Percentiles rank a stretch among this genome's conserved stretches.
phyloP scores from a whole-genome alignment of 805 yeast species.

The Hanseniaspora mollemarum region DNA sequence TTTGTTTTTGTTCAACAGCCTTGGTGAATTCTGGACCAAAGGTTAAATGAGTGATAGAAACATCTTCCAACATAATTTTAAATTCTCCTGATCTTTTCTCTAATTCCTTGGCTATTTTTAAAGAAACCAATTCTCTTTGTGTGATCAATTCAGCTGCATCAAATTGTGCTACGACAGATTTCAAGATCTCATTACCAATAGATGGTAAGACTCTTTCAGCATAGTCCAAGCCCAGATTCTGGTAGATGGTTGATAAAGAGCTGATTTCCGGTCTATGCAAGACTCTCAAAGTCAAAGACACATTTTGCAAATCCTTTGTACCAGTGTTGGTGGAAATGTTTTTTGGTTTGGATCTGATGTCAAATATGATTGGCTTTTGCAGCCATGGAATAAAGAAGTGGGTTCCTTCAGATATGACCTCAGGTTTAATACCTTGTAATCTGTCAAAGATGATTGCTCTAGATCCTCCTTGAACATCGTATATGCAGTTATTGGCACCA shows the following conservation, averaged over 20 bases:
- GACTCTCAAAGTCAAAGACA: slow-evolving; percentile 81
- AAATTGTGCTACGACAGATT: slow-evolving; percentile 83
- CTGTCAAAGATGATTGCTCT: slow-evolving; percentile 94
- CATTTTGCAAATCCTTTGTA: slow-evolving; percentile 93
- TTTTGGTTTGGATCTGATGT: slow-evolving; percentile 91
- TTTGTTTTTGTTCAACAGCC: slow-evolving; percentile 97
- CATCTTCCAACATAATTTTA: slow-evolving; percentile 86
- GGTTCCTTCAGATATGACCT: slow-evolving; percentile 93
- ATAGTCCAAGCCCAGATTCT: slow-evolving; percentile 81
- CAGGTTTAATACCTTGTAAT: slow-evolving; percentile 71
- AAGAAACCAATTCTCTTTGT: slow-evolving; percentile 89
- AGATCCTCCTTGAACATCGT: slow-evolving; percentile 91
- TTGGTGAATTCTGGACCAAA: slow-evolving; percentile 94
- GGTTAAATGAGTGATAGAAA: slow-evolving; percentile 93
- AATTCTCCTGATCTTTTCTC: slow-evolving; percentile 76
- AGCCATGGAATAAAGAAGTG: slow-evolving; percentile 94
- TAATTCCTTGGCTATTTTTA: slow-evolving; percentile 77
- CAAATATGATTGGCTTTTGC: slow-evolving; percentile 80
- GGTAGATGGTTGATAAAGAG: slow-evolving; percentile 76
- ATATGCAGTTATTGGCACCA: slow-evolving; percentile 71
- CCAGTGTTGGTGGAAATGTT: slow-evolving; percentile 91
- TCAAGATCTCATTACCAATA: slow-evolving; percentile 82
- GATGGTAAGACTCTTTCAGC: slow-evolving; percentile 91
- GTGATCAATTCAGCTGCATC: slow-evolving; percentile 95
- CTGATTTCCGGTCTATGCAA: slow-evolving; percentile 86